These are phyloP conservation scores for Solanum boliviense DNA, from an alignment of 257 asterid genomes.

Conservation along the genomic window DNA sequence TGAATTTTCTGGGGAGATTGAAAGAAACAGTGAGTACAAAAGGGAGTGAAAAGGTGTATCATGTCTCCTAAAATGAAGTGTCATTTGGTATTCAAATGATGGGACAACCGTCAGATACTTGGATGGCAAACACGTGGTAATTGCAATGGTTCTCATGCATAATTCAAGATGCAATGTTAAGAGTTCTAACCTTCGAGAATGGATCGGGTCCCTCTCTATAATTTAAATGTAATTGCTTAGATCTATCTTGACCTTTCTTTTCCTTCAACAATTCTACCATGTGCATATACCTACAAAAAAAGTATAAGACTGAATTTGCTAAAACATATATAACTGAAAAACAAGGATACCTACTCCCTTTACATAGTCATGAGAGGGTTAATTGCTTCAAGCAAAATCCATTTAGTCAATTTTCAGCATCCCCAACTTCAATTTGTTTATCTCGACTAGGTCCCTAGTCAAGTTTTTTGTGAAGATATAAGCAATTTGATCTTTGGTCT, in stretches of 20 bases:
- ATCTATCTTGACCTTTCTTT: background rate
- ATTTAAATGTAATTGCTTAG: too few relatives aligned
- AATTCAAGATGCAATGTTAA: background rate
- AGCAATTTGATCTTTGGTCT: background rate
- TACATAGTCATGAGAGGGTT: background rate
- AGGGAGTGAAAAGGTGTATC: background rate
- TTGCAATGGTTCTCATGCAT: background rate
- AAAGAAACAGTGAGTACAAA: background rate
- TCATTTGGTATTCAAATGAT: background rate
- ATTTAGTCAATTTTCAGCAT: too few relatives aligned
- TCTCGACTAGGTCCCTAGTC: background rate
- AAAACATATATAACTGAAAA: background rate
- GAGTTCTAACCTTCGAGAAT: background rate
- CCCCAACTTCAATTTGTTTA: background rate
- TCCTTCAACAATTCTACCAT: background rate
- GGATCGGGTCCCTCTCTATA: background rate
- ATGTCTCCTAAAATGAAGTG: background rate
- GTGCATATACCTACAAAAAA: background rate
- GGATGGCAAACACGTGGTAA: background rate
- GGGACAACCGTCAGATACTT: background rate
- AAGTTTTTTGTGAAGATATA: background rate
- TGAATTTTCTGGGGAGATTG: background rate
- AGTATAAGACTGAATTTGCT: background rate
- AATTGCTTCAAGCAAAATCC: background rate
- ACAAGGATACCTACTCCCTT: background rate